phyloP scores from a whole-genome alignment of 1,139 yeast species.

The Scheffersomyces illinoinensis region DNA sequence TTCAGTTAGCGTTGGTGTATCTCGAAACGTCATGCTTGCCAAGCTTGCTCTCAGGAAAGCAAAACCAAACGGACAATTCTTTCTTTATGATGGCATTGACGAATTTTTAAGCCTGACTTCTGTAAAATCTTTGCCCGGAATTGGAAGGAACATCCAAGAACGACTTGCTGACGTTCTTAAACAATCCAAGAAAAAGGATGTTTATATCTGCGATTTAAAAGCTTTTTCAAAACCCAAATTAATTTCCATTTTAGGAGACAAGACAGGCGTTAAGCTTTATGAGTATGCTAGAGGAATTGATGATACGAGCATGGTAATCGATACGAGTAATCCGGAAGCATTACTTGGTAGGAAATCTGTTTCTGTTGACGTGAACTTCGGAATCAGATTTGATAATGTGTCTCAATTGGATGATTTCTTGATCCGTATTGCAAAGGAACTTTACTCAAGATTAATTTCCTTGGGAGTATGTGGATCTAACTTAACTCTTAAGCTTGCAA shows the following conservation, averaged over 20 bases:
- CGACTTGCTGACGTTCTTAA: constrained; percentile 33
- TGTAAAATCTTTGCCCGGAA: constrained; percentile 75
- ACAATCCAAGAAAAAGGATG: constrained; percentile 11
- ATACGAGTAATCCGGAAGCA: constrained; percentile 45
- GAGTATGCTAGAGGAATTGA: constrained; percentile 71
- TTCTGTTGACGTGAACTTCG: constrained; percentile 91
- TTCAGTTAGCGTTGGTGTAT: constrained; percentile 76
- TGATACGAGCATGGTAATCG: constrained; percentile 52
- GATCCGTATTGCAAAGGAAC: constrained; percentile 57
- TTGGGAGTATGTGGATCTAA: constrained; percentile 55
- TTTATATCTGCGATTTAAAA: constrained; percentile 34
- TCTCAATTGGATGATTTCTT: constrained; percentile 67
- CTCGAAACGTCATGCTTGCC: constrained; percentile 72
- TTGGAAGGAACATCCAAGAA: constrained; percentile 59
- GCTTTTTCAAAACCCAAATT: constrained; percentile 37
- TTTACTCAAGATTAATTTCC: constrained; percentile 52
- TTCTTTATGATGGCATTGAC: constrained; percentile 30
- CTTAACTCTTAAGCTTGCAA: constrained; percentile 65
- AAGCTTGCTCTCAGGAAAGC: constrained; percentile 74
- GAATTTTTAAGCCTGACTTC: constrained; percentile 44
- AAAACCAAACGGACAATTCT: constrained; percentile 72
- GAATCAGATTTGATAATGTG: constrained; percentile 67
- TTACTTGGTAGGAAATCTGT: constrained; percentile 65
- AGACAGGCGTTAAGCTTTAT: constrained; percentile 65
- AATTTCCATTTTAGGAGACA: constrained; percentile 57